These are phyloP conservation scores for Cyathus striatus DNA, from an alignment of 768 basidiomycete species.

Conservation along the genomic window DNA sequence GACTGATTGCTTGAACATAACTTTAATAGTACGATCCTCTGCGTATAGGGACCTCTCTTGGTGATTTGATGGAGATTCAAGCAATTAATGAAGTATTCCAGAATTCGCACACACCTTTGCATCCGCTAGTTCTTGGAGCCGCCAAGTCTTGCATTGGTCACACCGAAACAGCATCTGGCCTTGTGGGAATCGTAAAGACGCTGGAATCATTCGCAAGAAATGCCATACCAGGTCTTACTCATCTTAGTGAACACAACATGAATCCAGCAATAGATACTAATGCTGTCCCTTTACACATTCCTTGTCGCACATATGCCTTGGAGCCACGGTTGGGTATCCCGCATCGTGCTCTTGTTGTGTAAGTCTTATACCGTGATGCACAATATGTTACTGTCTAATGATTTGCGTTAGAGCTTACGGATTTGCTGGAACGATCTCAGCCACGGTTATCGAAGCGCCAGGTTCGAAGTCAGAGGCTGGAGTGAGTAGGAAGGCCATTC, in stretches of 20 bases:
- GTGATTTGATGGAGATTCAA: conserved; percentile 30
- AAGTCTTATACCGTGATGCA: too few species aligned
- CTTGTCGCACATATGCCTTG: conserved; percentile 9
- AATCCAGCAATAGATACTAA: conserved; percentile 26
- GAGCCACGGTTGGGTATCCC: conserved; percentile 9
- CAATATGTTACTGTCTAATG: too few species aligned
- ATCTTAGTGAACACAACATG: conserved; percentile 21
- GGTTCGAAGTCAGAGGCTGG: conserved; percentile 10
- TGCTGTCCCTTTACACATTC: conserved; percentile 24
- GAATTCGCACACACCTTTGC: conserved; percentile 18
- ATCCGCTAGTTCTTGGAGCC: conserved; percentile 25
- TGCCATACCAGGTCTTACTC: conserved; percentile 23
- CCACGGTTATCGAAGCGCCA: conserved; percentile 24
- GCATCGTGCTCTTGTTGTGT: conserved; percentile 23
- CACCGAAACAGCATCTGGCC: conserved; percentile 24
- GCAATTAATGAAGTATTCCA: conserved; percentile 29
- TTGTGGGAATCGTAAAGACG: conserved; percentile 25
- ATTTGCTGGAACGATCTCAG: conserved; percentile 30
- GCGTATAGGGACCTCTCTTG: conserved; percentile 22
- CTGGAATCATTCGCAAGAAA: conserved; percentile 18
- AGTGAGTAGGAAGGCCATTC: conserved; percentile 5
- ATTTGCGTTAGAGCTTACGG: conserved; percentile 24
- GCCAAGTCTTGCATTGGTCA: conserved; percentile 29
- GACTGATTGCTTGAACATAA: not conserved
- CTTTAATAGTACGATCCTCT: not conserved